phyloP scores from a whole-genome alignment of 2,329 filamentous ascomycete species.

The Colletotrichum lindemuthianum region DNA sequence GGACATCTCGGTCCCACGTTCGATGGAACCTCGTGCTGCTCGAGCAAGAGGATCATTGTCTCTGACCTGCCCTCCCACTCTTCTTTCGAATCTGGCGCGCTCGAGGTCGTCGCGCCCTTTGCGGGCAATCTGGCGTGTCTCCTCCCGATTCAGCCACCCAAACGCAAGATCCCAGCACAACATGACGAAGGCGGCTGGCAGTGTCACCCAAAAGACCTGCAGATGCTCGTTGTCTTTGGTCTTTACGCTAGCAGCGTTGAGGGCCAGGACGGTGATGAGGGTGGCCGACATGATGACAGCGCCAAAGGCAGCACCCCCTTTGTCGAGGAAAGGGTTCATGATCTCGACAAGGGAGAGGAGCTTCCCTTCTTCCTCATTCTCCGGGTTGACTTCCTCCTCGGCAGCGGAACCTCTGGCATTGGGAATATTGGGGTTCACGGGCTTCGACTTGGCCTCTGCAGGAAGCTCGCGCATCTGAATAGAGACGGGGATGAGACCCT shows the following conservation, averaged over 20 bases:
- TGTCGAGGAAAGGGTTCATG: slow-evolving; percentile 79
- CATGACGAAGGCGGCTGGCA: slow-evolving; percentile 75
- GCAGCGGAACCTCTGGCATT: slow-evolving; percentile 65
- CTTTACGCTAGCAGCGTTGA: slow-evolving; percentile 69
- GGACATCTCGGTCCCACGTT: slow-evolving; percentile 1
- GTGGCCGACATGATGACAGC: slow-evolving; percentile 73
- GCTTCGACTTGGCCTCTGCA: slow-evolving; percentile 63
- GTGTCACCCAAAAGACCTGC: slow-evolving; percentile 74
- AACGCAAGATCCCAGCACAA: slow-evolving; percentile 73
- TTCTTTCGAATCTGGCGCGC: slow-evolving; percentile 4
- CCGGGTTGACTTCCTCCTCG: slow-evolving; percentile 53
- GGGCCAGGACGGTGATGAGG: slow-evolving; percentile 70
- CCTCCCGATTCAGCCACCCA: slow-evolving; percentile 70
- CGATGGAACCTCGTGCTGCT: neutral
- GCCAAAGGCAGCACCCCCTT: slow-evolving; percentile 71
- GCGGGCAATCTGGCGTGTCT: slow-evolving; percentile 71
- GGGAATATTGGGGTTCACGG: slow-evolving; percentile 79
- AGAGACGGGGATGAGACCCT: slow-evolving; percentile 69
- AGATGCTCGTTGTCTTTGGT: slow-evolving; percentile 51
- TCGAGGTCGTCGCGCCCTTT: slow-evolving; percentile 53
- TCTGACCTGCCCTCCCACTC: neutral
- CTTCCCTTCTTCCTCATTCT: slow-evolving; percentile 60
- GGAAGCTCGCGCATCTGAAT: slow-evolving; percentile 77
- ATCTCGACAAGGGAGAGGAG: slow-evolving; percentile 75
- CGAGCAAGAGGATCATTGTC: neutral